Percentiles rank a stretch among this genome's conserved stretches.
phyloP scores from a whole-genome alignment of 2,329 filamentous ascomycete genomes.

The Davidsoniella neocaledoniae region DNA sequence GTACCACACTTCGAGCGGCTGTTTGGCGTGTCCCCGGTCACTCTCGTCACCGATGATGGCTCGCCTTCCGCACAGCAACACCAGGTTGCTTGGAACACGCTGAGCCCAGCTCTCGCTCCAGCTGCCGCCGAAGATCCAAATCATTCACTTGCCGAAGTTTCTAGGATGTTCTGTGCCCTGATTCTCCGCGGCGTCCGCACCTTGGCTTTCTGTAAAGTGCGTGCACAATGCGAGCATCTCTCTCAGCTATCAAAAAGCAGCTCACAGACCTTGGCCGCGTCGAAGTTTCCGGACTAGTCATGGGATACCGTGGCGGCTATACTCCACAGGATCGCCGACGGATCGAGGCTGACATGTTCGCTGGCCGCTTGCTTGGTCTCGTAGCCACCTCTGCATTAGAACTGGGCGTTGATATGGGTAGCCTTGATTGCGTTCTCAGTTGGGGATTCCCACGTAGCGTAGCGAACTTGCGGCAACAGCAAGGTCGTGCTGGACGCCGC shows the following conservation, averaged over 20 bases:
- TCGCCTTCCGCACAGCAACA: slow-evolving; percentile 41
- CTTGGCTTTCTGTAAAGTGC: slow-evolving; percentile 80
- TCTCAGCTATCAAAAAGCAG: slow-evolving; percentile 65
- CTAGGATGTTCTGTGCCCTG: slow-evolving; percentile 76
- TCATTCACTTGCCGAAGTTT: slow-evolving; percentile 44
- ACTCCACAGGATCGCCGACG: slow-evolving; percentile 74
- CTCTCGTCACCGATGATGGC: slow-evolving; percentile 75
- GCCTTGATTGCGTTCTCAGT: slow-evolving; percentile 81
- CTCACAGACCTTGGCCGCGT: slow-evolving; percentile 53
- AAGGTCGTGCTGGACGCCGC: slow-evolving; percentile 74
- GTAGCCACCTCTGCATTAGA: slow-evolving; percentile 88
- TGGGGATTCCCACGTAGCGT: slow-evolving; percentile 94
- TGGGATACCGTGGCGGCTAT: slow-evolving; percentile 92
- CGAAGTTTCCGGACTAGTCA: slow-evolving; percentile 65
- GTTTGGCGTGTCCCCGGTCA: slow-evolving; percentile 74
- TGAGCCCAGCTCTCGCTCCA: neutral
- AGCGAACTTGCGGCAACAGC: slow-evolving; percentile 85
- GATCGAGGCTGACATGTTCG: slow-evolving; percentile 94
- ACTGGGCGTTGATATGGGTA: slow-evolving; percentile 87
- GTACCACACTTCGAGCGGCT: slow-evolving; percentile 81
- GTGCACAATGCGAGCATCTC: slow-evolving; percentile 78
- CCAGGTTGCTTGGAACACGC: slow-evolving; percentile 8
- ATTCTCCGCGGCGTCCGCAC: slow-evolving; percentile 77
- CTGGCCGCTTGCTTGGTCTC: slow-evolving; percentile 81
- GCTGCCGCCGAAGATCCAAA: slow-evolving; percentile 2